A percentile compares a stretch with the other conserved stretches of the same genome.
Evolutionary conservation across 2,329 filamentous ascomycete genomes (phyloP).

Genomic region (Colletotrichum higginsianum): DNA sequence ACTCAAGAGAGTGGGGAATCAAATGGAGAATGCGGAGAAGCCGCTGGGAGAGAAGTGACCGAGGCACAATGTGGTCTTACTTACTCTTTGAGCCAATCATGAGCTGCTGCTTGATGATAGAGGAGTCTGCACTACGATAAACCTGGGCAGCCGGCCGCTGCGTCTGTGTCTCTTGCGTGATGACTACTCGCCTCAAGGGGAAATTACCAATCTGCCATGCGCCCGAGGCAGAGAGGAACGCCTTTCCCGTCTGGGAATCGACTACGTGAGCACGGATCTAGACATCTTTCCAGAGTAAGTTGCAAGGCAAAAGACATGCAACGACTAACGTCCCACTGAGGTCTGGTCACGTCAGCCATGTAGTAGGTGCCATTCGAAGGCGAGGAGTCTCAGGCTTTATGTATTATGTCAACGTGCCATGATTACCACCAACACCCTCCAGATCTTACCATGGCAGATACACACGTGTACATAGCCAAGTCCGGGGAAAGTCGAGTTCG

Average conservation of each 20-base stretch:
- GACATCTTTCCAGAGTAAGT: too few relatives aligned
- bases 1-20: neutral
- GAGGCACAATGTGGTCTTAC: neutral
- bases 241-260: neutral
- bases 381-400: neutral
- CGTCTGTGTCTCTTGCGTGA: neutral
- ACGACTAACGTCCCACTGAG: too few relatives aligned
- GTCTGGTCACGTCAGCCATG: too few relatives aligned
- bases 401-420: too few relatives aligned
- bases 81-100: too few relatives aligned
- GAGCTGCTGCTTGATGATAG: too few relatives aligned
- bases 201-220: neutral
- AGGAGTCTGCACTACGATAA: neutral
- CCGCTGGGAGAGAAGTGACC: neutral
- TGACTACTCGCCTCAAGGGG: neutral
- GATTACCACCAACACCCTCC: too few relatives aligned
- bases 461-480: neutral
- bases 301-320: too few relatives aligned
- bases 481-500: slow-evolving; percentile 4
- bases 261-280: neutral
- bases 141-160: neutral
- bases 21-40: slow-evolving; percentile 36
- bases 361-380: too few relatives aligned
- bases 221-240: neutral
- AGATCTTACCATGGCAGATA: too few relatives aligned